Conservation (phyloP, 352 stramenopile species). For the Blastocystis sp. region DNA sequence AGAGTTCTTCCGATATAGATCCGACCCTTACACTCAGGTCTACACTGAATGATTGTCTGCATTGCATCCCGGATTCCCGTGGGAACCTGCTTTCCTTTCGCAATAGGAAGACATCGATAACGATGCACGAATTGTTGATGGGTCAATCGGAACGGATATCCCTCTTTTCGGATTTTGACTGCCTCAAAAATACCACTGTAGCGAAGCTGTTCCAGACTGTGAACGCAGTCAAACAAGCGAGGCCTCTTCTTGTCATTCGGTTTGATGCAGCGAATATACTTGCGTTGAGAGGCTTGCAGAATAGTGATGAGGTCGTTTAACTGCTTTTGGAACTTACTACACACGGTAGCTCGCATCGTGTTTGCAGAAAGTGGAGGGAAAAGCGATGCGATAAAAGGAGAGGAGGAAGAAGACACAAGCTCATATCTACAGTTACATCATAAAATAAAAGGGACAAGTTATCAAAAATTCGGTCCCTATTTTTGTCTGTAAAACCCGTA, state of each 20-base stretch:
- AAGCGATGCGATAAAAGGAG: slow-evolving; percentile 63
- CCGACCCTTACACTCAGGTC: slow-evolving; percentile 3
- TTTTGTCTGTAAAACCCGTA: slow-evolving; percentile 90
- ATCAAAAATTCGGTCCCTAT: slow-evolving; percentile 86
- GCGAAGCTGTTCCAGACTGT: slow-evolving; percentile 86
- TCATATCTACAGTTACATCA: slow-evolving; percentile 63
- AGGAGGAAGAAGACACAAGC: slow-evolving; percentile 50
- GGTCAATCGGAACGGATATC: slow-evolving; percentile 90
- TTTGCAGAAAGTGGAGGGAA: slow-evolving; percentile 9
- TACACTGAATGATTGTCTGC: background rate
- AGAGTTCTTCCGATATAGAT: slow-evolving; percentile 12
- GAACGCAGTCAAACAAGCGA: slow-evolving; percentile 77
- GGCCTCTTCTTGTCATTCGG: slow-evolving; percentile 88
- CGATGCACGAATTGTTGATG: slow-evolving; percentile 71
- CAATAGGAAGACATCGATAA: slow-evolving; percentile 12
- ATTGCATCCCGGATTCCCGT: background rate
- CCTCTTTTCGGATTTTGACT: slow-evolving; percentile 89
- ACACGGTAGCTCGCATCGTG: slow-evolving; percentile 66
- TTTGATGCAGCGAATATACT: slow-evolving; percentile 98
- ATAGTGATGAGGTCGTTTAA: slow-evolving; percentile 83
- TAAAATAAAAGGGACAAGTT: slow-evolving; percentile 73
- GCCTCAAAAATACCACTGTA: slow-evolving; percentile 97
- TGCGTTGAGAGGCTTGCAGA: slow-evolving; percentile 84
- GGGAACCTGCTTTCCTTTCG: background rate
- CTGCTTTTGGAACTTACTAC: slow-evolving; percentile 83